Base-by-base conservation (phyloP, 352 stramenopile species). In the Pythium aristosporum region DNA sequence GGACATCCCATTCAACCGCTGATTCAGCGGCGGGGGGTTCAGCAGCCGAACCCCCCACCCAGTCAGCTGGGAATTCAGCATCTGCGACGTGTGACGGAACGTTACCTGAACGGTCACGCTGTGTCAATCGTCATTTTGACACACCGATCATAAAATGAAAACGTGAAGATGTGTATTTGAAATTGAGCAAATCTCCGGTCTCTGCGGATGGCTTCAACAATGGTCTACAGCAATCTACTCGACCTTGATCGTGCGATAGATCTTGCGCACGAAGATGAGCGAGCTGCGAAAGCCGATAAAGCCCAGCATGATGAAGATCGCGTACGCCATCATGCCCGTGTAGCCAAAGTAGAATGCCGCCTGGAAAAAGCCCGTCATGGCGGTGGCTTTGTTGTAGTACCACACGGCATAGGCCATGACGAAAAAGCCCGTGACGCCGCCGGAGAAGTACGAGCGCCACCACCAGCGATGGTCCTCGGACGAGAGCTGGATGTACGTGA, bases 311-410 rank as follows among this genome's bases (percentile, higher is more conserved):
- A 99, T 84, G 69, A 98, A 98, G 71, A 98, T 98, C 42, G 87
- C 96, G 78, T 98, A 98, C 7, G 91, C 96, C 63, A 98, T 91
- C 67, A 99, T 91, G 37, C 89, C 83, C 82, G 98, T 98, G 87
- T 99, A 99, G 59, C 96, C 97, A 77, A 99, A 99, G 85, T 97
- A 99, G 72, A 98, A 99, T 28, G 90, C 96, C 3, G 83, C 82
- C 74, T 99, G 96, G 56, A 99, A 89, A 56, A 98, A 87, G 18
- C 97, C 97, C 53, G 79, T 94, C 96, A 99, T 99, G 55, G 84
- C 82, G 53, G 90, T 98, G 39, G 96, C 83, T 54, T 87, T 91
- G 61, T 95, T 98, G 75, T 97, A 98, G 81, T 97, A 98, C 77
- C 94, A 98, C 63, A 99, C 89, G 13, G 90, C 98, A 75, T 99